Conservation (phyloP, 2,329 filamentous ascomycete species). For the Alternaria dauci region DNA sequence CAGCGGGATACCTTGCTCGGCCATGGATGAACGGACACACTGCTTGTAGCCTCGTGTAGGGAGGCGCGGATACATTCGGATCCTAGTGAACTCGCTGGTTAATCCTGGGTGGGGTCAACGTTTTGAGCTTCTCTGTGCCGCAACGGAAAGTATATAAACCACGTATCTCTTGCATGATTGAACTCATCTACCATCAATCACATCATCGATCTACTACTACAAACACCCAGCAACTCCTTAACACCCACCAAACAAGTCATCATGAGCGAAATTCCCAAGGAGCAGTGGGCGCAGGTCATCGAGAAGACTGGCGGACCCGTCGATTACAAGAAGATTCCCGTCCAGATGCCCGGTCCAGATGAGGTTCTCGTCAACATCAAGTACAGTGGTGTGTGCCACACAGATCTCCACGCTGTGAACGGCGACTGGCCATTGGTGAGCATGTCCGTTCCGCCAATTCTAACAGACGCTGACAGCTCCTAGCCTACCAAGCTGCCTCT, state of each 20-base stretch:
- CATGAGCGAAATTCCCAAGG: conserved; percentile 72
- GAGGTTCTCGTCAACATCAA: conserved; percentile 93
- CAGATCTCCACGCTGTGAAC: conserved; percentile 81
- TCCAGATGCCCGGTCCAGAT: conserved; percentile 81
- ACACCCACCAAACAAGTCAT: conserved; percentile 20
- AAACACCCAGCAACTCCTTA: conserved; percentile 5
- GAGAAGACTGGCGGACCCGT: conserved; percentile 78
- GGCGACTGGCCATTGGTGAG: conserved; percentile 83
- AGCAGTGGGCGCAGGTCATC: conserved; percentile 92
- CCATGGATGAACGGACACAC: conserved; percentile 33
- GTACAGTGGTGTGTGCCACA: conserved; percentile 91
- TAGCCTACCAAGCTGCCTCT: conserved; percentile 78
- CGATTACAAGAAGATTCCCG: conserved; percentile 82
- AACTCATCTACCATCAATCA: conserved; percentile 17
- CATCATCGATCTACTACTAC: conserved; percentile 15
- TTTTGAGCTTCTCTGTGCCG: conserved; percentile 13
- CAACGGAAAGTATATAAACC: conserved; percentile 31
- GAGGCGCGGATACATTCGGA: conserved; percentile 19
- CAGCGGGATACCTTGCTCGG: conserved; percentile 27
- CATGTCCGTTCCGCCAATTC: not conserved
- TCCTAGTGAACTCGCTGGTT: conserved; percentile 12
- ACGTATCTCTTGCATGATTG: conserved; percentile 2
- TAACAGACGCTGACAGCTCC: conserved; percentile 21
- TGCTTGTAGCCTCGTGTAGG: conserved; percentile 21
- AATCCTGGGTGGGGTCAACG: conserved; percentile 22